phyloP scores from a whole-genome alignment of 768 basidiomycete genomes.

The Tylopilus subfusipes region DNA sequence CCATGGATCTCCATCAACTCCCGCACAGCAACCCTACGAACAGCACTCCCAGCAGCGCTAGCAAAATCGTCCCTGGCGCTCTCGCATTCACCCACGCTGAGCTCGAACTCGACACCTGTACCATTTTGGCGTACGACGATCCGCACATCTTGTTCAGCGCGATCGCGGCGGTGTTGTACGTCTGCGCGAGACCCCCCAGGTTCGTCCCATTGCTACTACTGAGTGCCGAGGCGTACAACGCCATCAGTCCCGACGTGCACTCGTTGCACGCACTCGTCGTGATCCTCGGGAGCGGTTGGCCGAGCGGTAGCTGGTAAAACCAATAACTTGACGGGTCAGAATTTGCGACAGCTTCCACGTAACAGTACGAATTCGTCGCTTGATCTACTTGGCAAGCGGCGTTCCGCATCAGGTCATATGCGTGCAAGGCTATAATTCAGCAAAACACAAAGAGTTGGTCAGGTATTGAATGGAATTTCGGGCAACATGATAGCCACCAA shows the following conservation, averaged over 20 bases:
- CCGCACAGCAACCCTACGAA: slow-evolving; percentile 7
- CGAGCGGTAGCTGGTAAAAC: slow-evolving; percentile 67
- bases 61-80: slow-evolving; percentile 2
- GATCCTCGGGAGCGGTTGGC: slow-evolving; percentile 40
- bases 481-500: slow-evolving; percentile 39
- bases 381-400: slow-evolving; percentile 60
- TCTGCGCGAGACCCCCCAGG: slow-evolving; percentile 39
- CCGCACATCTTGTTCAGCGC: slow-evolving; percentile 51
- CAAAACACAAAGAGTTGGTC: background rate
- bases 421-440: slow-evolving; percentile 46
- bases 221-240: slow-evolving; percentile 47
- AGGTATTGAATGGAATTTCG: background rate
- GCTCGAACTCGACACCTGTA: slow-evolving; percentile 9
- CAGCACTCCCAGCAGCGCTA: slow-evolving; percentile 10
- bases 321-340: slow-evolving; percentile 64
- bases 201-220: slow-evolving; percentile 30
- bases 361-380: slow-evolving; percentile 66
- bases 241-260: slow-evolving; percentile 62
- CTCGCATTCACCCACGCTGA: slow-evolving; percentile 9
- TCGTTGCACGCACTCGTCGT: slow-evolving; percentile 55
- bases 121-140: slow-evolving; percentile 37
- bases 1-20: slow-evolving; percentile 5
- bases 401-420: slow-evolving; percentile 59
- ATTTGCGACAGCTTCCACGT: slow-evolving; percentile 56
- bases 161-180: slow-evolving; percentile 48